Base-by-base conservation (phyloP, 2,329 filamentous ascomycete genomes). In the Aspergillus sp. region DNA sequence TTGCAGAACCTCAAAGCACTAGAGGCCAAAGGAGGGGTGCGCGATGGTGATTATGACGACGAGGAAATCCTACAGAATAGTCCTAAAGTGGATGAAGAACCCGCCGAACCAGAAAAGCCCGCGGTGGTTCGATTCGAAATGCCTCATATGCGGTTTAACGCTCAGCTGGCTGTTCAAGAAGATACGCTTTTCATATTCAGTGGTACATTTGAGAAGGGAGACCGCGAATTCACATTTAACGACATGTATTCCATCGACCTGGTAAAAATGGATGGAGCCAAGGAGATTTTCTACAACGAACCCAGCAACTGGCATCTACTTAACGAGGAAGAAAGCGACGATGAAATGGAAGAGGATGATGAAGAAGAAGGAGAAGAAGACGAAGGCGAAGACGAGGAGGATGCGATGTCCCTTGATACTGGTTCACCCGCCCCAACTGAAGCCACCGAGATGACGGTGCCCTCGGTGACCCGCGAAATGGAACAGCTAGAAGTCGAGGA, bases 111-210 rank as follows among this genome's bases (percentile, higher is more conserved):
- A 41, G 82, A 83, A 0, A 80, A 81, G 1, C 83, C 87, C 60
- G 82, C 88, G 61, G 84, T 84, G 0, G 79, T 93, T 2, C 82
- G 83, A 0, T 90, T 90, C 79, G 93, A 96, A 71, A 87, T 96
- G 71, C 95, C 95, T 3, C 93, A 97, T 67, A 84, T 87, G 17
- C 84, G 95, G 52, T 99, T 99, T 79, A 98, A 98, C 66, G 88
- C 92, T 1, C 90, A 95, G 64, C 78, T 98, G 40, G 87, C 93
- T 0, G 91, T 98, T 0, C 93, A 98, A 75, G 91, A 93, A 64
- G 95, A 99, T 72, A 87, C 90, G 8, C 82, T 98, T 1, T 99
- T 93, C 76, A 91, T 98, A 54, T 98, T 96, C 69, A 93, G 95
- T 31, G 95, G 95, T 17, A 99, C 93, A 0, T 97, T 90, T 68